Evolutionary conservation across 306 rosid genomes (phyloP), one percentile per base, ranked within the genome.

Genomic region (Carpinus fangiana): DNA sequence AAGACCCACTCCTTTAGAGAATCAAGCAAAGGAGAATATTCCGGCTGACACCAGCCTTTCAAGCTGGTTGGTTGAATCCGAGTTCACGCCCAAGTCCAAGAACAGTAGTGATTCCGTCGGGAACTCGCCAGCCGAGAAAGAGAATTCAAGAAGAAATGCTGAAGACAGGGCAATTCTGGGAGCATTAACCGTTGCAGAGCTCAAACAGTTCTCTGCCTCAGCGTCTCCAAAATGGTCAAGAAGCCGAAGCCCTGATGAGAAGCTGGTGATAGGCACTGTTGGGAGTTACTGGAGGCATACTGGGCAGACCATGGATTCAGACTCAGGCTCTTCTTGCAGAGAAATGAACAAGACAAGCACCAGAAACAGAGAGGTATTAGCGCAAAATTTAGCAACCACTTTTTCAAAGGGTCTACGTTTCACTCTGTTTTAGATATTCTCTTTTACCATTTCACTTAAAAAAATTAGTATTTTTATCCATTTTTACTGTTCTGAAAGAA

Each of bases 281-380:
- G 94, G 97, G 72, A 92, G 97, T 82, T 94, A 88, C 74, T 92
- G 95, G 97, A 88, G 69, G 81, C 90, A 81, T 53, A 86, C 89
- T 9, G 84, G 83, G n/a, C 91, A 86, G 84, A 52, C 23, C 80
- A 73, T 46, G 74, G 82, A 84, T 81, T 85, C 86, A 11, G 79
- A 76, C 41, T 81, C 80, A 3, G 79, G 80, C 77, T 78, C 82
- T 60, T 76, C 84, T 28, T 31, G 76, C 26, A 26, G 20, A 23
- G 81, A 76, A 73, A 47, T 54, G 73, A n/a, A 78, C 9, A 66
- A 76, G 38, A 20, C 77, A 14, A 46, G 56, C 18, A 71, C 72
- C 76, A 81, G 13, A 66, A 50, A 12, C 66, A 65, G 4, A 80
- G 78, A 73, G 88, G 89, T 84, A 71, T n/a, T 31, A 31, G 34